Evolutionary conservation across 164 flowering plant genomes (phyloP), one percentile per base, ranked within the genome.

Genomic region (Berberis thunbergii): DNA sequence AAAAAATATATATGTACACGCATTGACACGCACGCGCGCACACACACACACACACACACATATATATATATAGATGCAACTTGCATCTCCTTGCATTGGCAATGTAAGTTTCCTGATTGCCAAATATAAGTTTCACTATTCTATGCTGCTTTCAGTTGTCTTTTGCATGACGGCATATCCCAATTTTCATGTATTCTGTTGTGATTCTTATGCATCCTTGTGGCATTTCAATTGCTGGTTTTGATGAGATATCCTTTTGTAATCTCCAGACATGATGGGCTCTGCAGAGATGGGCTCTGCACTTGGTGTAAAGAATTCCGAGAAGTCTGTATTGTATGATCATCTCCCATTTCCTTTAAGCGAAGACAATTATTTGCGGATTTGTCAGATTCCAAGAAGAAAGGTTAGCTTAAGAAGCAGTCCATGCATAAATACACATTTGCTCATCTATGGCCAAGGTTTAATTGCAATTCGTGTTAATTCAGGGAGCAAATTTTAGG

Each of bases 401-500:
- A 84, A 84, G 86, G 86, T 83, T 60, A 40, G 73, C 8, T 62
- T 61, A 45, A 50, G 50, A 41, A 57, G n/a, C 43, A 62, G 13
- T 43, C 43, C 7, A 42, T 26, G 6, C 13, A 2, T 64, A 10
- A 8, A 5, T 57, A 13, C 8, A 39, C 11, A 45, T 57, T 46
- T 43, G 60, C 41, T 1, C 7, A 26, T 10, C 9, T 50, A 46
- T 48, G 57, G 12, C 46, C 60, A 13, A 13, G 26, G n/a, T 60
- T 6, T n/a, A 43, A 43, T 59, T 13, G 57, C 56, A 66, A 52
- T 54, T 49, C 41, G 42, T 6, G 62, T 41, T 61, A 26, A 44
- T 39, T 67, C 62, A 83, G 80, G 86, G 89, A 54, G 89, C 86
- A 59, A 77, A 78, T 65, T 84, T 80, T 64, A 74, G 86, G 77